Base-by-base conservation (phyloP, 257 asterid species). In the Petunia secreta region DNA sequence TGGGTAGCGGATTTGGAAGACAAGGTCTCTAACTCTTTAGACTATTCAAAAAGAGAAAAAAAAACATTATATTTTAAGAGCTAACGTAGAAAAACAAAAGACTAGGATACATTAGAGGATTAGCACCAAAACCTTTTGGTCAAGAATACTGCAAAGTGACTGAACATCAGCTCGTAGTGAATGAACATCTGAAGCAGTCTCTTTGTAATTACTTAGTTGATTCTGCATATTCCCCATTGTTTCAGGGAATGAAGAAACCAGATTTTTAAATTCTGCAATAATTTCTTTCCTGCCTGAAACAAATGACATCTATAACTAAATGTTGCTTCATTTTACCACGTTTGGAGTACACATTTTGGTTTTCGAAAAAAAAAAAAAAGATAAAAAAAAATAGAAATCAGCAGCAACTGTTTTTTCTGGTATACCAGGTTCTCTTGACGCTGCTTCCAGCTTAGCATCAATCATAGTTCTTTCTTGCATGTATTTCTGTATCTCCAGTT, bases 221-320 rank as follows among this genome's bases (percentile, higher is more conserved):
- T 85, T 91, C 89, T 96, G 97, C 97, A 96, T 94, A 87, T 74
- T 85, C 39, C 93, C 93, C 99, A 96, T 96, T 82, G 85, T 89
- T 87, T 92, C 97, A 63, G 98, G 98, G 89, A 94, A 96, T 41
- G 97, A 92, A 81, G 98, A 89, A 86, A 90, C 92, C 85, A 96
- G 85, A 1, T 89, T 87, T 86, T 91, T 94, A 75, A 96, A 96
- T 88, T 91, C 90, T 3, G 92, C 90, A 83, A 94, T 92, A 54
- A 94, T 91, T 81, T 96, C 97, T 82, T 91, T 94, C 89, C 98
- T 89, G 69, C 98, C 99, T 96, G 91, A 78, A 84, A 87, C 63
- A 65, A 80, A 85, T 37, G 54, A 44, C 52, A 71, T 41, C 66
- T 75, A 36, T 55, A 79, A 68, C 63, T 60, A 68, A 66, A 78